Conservation (phyloP, 768 basidiomycete species). For the Exsudoporus frostii region DNA sequence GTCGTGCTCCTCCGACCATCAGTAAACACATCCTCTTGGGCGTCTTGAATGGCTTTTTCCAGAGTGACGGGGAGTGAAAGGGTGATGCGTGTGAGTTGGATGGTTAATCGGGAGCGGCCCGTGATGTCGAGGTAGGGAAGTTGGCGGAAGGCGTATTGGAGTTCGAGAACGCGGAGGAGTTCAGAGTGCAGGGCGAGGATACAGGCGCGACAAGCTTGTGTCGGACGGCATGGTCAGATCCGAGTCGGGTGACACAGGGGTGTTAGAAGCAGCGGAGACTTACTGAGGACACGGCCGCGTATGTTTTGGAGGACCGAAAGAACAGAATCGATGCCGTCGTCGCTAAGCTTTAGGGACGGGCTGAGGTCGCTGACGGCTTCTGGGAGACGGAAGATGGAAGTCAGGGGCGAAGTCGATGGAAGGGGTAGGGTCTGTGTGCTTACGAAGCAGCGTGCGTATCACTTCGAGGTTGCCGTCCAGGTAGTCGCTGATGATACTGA, state of each 20-base stretch:
- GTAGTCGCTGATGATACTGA: conserved; percentile 77
- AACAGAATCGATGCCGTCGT: conserved; percentile 78
- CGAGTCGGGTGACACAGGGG: background rate
- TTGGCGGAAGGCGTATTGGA: conserved; percentile 72
- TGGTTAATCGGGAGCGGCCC: conserved; percentile 70
- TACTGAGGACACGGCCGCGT: conserved; percentile 73
- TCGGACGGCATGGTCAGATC: background rate
- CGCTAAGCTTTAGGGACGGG: conserved; percentile 69
- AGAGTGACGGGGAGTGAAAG: conserved; percentile 71
- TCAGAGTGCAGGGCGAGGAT: conserved; percentile 70
- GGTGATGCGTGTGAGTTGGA: conserved; percentile 75
- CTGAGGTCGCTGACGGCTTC: conserved; percentile 79
- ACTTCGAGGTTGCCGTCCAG: conserved; percentile 86
- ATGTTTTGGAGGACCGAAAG: conserved; percentile 65
- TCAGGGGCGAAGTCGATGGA: background rate
- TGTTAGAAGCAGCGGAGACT: background rate
- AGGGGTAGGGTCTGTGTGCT: conserved; percentile 22
- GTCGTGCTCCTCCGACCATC: conserved; percentile 4
- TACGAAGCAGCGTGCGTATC: conserved; percentile 71
- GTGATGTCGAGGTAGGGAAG: conserved; percentile 77
- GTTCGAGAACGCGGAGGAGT: conserved; percentile 74
- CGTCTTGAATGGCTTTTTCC: conserved; percentile 61
- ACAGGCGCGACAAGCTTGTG: conserved; percentile 70
- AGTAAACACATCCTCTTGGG: conserved; percentile 9
- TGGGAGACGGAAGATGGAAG: conserved; percentile 25